phyloP scores from a whole-genome alignment of 805 yeast species.

The Yarrowia porcina region DNA sequence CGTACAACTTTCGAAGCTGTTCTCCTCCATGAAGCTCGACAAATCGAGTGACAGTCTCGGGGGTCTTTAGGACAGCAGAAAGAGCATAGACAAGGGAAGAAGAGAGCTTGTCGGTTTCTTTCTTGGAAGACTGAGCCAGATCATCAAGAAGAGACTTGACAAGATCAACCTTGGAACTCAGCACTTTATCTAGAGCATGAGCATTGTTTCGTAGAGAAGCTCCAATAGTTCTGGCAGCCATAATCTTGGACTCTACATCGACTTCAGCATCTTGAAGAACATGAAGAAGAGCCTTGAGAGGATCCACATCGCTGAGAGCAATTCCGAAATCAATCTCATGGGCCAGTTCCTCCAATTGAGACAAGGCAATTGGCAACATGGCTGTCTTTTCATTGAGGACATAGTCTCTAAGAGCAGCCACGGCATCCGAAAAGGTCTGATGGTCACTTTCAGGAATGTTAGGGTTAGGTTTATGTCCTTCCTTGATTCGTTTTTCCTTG shows the following conservation, averaged over 20 bases:
- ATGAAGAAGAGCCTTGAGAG: not conserved
- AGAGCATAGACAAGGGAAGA: conserved; percentile 6
- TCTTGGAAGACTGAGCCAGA: not conserved
- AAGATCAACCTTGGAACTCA: not conserved
- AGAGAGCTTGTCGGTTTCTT: not conserved
- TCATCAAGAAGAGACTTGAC: conserved; percentile 1
- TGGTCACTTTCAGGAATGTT: conserved; percentile 13
- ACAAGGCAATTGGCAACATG: not conserved
- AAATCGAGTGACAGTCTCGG: conserved; percentile 16
- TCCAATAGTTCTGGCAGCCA: conserved; percentile 55
- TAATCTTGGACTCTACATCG: conserved; percentile 9
- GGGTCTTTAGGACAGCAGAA: not conserved
- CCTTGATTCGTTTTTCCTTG: conserved; percentile 8
- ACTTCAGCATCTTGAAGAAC: conserved; percentile 27
- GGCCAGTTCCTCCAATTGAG: conserved; percentile 8
- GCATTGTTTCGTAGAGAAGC: conserved; percentile 70
- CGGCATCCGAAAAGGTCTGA: conserved; percentile 3
- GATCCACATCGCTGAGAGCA: not conserved
- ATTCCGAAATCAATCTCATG: conserved; percentile 25
- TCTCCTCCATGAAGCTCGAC: conserved; percentile 6
- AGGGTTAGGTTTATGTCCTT: conserved; percentile 19
- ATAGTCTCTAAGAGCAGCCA: conserved; percentile 2
- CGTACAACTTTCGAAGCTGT: conserved; percentile 4
- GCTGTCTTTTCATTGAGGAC: not conserved
- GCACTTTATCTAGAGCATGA: conserved; percentile 42